Evolutionary conservation across 208 protist genomes (phyloP).

Genomic region (Acanthamoeba pearcei): DNA sequence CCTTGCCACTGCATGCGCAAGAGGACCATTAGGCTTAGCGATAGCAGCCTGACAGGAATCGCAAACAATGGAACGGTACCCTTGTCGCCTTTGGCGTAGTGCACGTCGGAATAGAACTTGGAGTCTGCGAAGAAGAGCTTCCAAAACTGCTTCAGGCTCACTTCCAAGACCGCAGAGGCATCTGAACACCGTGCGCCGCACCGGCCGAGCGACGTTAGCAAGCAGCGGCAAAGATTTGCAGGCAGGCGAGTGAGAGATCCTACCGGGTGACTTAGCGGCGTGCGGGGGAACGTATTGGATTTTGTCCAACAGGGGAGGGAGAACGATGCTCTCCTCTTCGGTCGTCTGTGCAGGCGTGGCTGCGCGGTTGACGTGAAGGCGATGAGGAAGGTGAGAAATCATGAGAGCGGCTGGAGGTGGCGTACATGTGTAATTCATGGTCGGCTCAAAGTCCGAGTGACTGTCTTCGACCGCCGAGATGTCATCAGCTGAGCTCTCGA

Average conservation of each 20-base stretch:
- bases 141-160: conserved; percentile 67
- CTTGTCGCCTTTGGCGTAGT: conserved; percentile 32
- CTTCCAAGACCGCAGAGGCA: conserved; percentile 48
- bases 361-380: background rate
- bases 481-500: conserved; percentile 29
- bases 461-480: background rate
- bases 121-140: conserved; percentile 47
- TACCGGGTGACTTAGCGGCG: conserved; percentile 40
- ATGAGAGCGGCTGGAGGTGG: background rate
- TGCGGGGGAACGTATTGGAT: conserved; percentile 57
- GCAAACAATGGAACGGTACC: background rate
- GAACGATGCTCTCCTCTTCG: conserved; percentile 13
- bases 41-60: background rate
- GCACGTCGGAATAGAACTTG: conserved; percentile 59
- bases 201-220: background rate
- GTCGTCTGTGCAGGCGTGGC: background rate
- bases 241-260: background rate
- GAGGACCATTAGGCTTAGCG: background rate
- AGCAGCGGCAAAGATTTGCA: background rate
- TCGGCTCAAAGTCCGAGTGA: background rate
- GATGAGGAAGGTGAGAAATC: background rate
- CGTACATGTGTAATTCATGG: background rate
- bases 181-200: background rate
- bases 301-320: background rate
- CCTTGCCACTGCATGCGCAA: background rate